phyloP scores from a whole-genome alignment of 1,284 basidiomycete genomes.

The Laetiporus sulphureus region DNA sequence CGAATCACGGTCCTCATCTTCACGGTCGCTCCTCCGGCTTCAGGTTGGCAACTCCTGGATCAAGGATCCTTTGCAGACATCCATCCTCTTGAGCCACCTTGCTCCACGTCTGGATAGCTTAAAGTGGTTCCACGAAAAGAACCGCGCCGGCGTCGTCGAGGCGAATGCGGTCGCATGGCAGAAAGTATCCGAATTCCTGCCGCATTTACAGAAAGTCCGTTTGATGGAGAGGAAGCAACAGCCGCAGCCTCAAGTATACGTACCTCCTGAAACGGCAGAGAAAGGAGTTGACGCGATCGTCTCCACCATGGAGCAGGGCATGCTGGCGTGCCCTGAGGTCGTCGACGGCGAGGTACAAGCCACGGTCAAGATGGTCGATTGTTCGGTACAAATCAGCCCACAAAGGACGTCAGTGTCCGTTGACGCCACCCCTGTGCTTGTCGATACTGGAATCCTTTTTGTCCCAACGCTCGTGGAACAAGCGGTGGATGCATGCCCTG shows the following conservation, averaged over 20 bases:
- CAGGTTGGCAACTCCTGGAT: slow-evolving; percentile 71
- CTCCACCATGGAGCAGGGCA: slow-evolving; percentile 36
- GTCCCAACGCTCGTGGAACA: slow-evolving; percentile 18
- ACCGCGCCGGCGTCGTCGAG: slow-evolving; percentile 60
- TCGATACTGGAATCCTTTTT: slow-evolving; percentile 20
- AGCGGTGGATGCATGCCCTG: slow-evolving; percentile 18
- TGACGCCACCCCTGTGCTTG: slow-evolving; percentile 26
- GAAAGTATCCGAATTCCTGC: slow-evolving; percentile 56
- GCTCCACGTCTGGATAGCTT: slow-evolving; percentile 60
- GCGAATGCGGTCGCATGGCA: slow-evolving; percentile 63
- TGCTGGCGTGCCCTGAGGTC: slow-evolving; percentile 41
- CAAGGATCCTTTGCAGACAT: slow-evolving; percentile 54
- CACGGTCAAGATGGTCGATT: slow-evolving; percentile 38
- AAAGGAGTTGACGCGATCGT: slow-evolving; percentile 54
- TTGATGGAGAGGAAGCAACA: slow-evolving; percentile 42
- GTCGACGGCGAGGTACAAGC: slow-evolving; percentile 41
- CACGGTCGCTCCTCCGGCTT: slow-evolving; percentile 55
- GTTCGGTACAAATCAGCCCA: slow-evolving; percentile 23
- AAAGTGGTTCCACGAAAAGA: slow-evolving; percentile 71
- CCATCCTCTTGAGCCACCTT: slow-evolving; percentile 68
- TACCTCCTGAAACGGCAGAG: slow-evolving; percentile 22
- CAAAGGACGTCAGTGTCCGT: slow-evolving; percentile 21
- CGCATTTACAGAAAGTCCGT: slow-evolving; percentile 60
- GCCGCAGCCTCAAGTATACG: slow-evolving; percentile 26
- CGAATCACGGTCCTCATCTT: slow-evolving; percentile 41